Evolutionary conservation across 2,329 filamentous ascomycete genomes (phyloP).

Genomic region (Diaporthe helianthi): DNA sequence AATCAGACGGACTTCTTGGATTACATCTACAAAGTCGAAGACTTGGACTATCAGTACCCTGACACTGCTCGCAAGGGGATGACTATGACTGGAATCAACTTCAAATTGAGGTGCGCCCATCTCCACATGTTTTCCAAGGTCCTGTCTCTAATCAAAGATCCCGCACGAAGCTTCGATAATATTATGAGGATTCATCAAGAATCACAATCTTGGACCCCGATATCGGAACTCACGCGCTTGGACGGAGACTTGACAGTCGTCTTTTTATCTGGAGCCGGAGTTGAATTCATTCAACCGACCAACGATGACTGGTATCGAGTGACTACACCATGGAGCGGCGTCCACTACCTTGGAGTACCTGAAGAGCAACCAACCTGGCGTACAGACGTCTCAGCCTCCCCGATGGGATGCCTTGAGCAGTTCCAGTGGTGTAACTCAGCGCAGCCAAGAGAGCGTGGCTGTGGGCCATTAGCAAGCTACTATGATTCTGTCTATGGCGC

Average conservation of each 20-base stretch:
- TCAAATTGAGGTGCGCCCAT: neutral
- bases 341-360: rapidly evolving
- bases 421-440: slow-evolving; percentile 29
- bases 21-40: slow-evolving; percentile 1
- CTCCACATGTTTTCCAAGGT: neutral
- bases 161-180: neutral
- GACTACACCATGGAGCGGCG: rapidly evolving
- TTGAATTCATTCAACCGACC: neutral
- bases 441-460: neutral
- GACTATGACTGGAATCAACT: neutral
- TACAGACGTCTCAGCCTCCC: slow-evolving; percentile 29
- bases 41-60: neutral
- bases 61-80: rapidly evolving
- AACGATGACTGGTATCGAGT: slow-evolving; percentile 31
- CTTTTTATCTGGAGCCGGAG: slow-evolving; percentile 27
- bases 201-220: neutral
- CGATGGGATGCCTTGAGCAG: slow-evolving; percentile 26
- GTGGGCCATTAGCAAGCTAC: neutral
- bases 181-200: neutral
- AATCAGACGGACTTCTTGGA: neutral
- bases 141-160: no score
- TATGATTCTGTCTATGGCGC: neutral
- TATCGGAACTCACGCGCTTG: neutral
- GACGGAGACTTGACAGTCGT: slow-evolving; percentile 22
- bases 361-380: neutral